Percentiles rank a stretch among this genome's conserved stretches.
These are phyloP conservation scores for Fusarium mangiferae DNA, from an alignment of 2,329 filamentous ascomycete genomes.

Conservation along the genomic window DNA sequence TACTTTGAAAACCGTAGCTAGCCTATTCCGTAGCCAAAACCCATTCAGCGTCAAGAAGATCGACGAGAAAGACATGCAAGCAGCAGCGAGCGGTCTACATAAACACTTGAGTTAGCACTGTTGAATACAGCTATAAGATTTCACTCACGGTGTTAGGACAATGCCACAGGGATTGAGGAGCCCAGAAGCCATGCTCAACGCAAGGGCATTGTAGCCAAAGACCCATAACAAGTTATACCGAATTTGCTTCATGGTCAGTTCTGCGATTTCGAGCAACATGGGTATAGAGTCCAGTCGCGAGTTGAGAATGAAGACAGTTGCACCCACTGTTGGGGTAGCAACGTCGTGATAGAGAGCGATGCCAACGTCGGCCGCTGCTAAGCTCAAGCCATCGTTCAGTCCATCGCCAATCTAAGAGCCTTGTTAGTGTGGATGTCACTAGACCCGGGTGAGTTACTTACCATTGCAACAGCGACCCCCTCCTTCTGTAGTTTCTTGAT, in stretches of 20 bases:
- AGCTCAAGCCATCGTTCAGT: background rate
- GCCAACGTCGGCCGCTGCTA: background rate
- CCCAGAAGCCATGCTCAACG: background rate
- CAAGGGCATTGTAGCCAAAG: background rate
- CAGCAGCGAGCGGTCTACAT: background rate
- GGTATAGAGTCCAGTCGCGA: background rate
- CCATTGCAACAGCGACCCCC: background rate
- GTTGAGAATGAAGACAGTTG: background rate
- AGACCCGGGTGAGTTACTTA: no score
- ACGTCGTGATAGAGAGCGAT: background rate
- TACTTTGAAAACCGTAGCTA: background rate
- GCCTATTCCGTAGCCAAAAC: background rate
- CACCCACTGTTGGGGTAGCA: background rate
- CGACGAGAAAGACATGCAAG: background rate
- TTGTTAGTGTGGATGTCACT: no score
- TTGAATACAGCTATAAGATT: fast-evolving
- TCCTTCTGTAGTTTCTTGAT: background rate
- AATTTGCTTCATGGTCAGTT: background rate
- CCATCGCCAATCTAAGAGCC: background rate
- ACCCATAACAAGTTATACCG: background rate
- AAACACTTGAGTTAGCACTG: fast-evolving
- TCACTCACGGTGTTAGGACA: background rate
- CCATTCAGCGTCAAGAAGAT: background rate
- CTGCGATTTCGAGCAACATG: background rate
- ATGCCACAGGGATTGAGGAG: background rate